phyloP scores from a whole-genome alignment of 345 rosid genomes.

The Mangifera indica region DNA sequence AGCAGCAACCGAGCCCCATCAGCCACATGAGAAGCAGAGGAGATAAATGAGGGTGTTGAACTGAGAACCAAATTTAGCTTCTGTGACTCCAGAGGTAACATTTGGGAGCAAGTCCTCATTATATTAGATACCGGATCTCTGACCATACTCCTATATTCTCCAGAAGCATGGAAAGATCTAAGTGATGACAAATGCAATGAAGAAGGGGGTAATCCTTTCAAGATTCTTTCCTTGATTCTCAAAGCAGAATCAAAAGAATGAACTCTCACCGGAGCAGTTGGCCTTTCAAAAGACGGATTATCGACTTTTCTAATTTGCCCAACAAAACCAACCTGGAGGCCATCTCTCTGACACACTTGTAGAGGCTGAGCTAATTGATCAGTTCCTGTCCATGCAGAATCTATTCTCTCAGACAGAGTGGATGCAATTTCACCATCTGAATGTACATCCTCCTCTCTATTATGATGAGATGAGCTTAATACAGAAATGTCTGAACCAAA shows the following conservation, averaged over 20 bases:
- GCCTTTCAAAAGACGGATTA: constrained; percentile 45
- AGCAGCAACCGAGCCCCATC: constrained; percentile 79
- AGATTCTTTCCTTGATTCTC: constrained; percentile 60
- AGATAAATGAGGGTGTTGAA: constrained; percentile 48
- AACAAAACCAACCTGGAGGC: constrained; percentile 27
- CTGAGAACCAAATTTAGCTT: constrained; percentile 54
- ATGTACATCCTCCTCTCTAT: constrained; percentile 35
- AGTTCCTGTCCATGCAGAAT: constrained; percentile 97
- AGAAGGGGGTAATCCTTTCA: constrained; percentile 59
- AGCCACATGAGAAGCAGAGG: constrained; percentile 61
- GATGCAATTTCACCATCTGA: constrained; percentile 51
- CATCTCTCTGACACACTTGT: constrained; percentile 36
- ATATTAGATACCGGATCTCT: constrained; percentile 73
- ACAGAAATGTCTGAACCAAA: constrained; percentile 29
- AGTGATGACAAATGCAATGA: constrained; percentile 54
- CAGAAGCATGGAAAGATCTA: constrained; percentile 87
- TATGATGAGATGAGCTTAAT: constrained; percentile 25
- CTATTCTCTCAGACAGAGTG: constrained; percentile 82
- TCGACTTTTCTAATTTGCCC: constrained; percentile 25
- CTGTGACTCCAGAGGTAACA: constrained; percentile 63
- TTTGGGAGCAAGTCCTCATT: constrained; percentile 57
- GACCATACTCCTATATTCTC: constrained; percentile 74
- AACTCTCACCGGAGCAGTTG: constrained; percentile 59
- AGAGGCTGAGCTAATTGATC: constrained; percentile 43
- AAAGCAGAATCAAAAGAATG: constrained; percentile 87